These are phyloP conservation scores for Astrocystis sublimbata DNA, from an alignment of 495 filamentous ascomycete species.

Conservation along the genomic window DNA sequence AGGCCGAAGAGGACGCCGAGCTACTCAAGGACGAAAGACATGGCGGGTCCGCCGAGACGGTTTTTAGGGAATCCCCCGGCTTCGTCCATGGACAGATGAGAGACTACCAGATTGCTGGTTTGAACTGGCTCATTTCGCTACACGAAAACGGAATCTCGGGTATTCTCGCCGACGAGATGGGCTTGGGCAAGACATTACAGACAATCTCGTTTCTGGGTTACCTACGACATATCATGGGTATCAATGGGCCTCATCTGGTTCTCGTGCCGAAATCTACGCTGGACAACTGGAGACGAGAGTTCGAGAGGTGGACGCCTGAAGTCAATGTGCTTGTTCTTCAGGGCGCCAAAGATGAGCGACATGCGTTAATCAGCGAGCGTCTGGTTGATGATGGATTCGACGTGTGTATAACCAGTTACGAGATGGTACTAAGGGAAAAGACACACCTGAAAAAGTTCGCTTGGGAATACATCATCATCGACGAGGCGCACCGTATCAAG, in stretches of 20 bases:
- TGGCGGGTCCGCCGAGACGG: constrained; percentile 79
- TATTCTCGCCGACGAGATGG: constrained; percentile 97
- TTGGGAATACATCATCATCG: constrained; percentile 99
- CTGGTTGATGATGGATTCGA: constrained; percentile 91
- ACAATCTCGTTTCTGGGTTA: constrained; percentile 91
- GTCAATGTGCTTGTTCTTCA: constrained; percentile 93
- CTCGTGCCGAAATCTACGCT: constrained; percentile 96
- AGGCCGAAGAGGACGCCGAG: constrained; percentile 97
- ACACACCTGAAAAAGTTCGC: constrained; percentile 94
- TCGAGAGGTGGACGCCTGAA: constrained; percentile 90
- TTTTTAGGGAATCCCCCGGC: constrained; percentile 88
- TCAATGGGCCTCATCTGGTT: constrained; percentile 89
- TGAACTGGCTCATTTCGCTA: constrained; percentile 98
- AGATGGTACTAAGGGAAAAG: constrained; percentile 96
- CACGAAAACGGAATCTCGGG: constrained; percentile 99
- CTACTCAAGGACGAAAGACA: constrained; percentile 86
- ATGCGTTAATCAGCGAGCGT: constrained; percentile 84
- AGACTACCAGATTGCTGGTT: constrained; percentile 90
- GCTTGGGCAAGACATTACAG: constrained; percentile 90
- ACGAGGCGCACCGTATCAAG: constrained; percentile 98
- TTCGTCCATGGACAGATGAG: constrained; percentile 91
- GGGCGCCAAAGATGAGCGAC: constrained; percentile 91
- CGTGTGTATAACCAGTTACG: constrained; percentile 93
- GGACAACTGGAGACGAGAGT: constrained; percentile 98
- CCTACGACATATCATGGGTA: constrained; percentile 83